Base-by-base conservation (phyloP, 108 stramenopile genomes). In the Fragilaria crotonensis region DNA sequence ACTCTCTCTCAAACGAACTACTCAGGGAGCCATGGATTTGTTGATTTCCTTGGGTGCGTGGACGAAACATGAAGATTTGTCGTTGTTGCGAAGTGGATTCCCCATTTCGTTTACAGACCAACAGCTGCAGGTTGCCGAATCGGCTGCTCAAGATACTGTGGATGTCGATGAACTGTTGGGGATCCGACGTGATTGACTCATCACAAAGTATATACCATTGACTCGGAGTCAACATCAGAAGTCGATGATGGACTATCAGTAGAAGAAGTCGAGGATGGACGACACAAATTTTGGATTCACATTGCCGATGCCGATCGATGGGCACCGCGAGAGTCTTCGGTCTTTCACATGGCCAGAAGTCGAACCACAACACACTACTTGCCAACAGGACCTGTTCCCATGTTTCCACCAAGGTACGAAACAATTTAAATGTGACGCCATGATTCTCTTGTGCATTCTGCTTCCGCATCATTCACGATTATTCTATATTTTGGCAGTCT, bases 261-360 rank as follows among this genome's bases (percentile, higher is more conserved):
- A 4, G 82, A 91, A 61, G 32, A 33, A 0, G 33, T 63, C 1
- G 53, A 62, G n/a, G 69, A 67, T 25, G 78, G 52, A 11, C 33
- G 61, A 21, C 54, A 77, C 0, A 54, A 66, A 21, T 72, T 72
- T 59, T 91, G 90, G 90, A 81, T 91, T 51, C 90, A 91, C 52
- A 91, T 91, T 55, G 85, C 90, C 19, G 90, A 91, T 72, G 84
- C 84, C 0, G 85, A 87, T 50, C 70, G 80, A 44, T 84, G 70
- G 72, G 84, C 80, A 25, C 80, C 77, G 19, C 64, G 77, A 41
- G 72, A 68, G 33, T 84, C 83, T 2, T 31, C 70, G 4, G 26
- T 85, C 7, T 68, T 81, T 58, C 45, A 64, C 14, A 63, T 68
- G 1, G 90, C 90, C 1, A 67, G 77, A 45, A 41, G 56, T 25